phyloP scores from a whole-genome alignment of 2,329 filamentous ascomycete species.

The Aspergillus piperis region DNA sequence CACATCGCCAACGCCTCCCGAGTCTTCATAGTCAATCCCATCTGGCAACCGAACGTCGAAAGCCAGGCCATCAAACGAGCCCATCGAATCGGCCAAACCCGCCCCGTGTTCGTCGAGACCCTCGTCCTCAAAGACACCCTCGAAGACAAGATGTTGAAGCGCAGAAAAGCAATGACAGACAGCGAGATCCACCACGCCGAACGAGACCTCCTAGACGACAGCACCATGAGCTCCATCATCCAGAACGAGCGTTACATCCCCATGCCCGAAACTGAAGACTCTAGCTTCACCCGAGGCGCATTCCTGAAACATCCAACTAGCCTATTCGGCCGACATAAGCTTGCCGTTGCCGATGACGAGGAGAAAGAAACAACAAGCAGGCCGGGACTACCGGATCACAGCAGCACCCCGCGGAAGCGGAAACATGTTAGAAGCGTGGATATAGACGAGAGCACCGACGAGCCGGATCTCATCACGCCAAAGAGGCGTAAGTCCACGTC shows the following conservation, averaged over 20 bases:
- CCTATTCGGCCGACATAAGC: slow-evolving; percentile 42
- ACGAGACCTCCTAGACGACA: slow-evolving; percentile 61
- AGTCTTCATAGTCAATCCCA: slow-evolving; percentile 86
- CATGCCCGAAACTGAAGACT: slow-evolving; percentile 35
- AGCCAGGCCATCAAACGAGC: slow-evolving; percentile 90
- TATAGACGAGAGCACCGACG: slow-evolving; percentile 4
- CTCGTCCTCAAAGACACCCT: slow-evolving; percentile 77
- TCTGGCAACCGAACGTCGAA: slow-evolving; percentile 80
- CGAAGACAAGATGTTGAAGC: slow-evolving; percentile 78
- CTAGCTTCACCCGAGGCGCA: slow-evolving; percentile 22
- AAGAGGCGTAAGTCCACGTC: slow-evolving; percentile 20
- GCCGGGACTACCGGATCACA: background rate
- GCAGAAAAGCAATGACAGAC: slow-evolving; percentile 73
- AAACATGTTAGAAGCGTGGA: slow-evolving; percentile 1
- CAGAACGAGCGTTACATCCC: slow-evolving; percentile 56
- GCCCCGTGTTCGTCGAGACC: slow-evolving; percentile 80
- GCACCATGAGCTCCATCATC: slow-evolving; percentile 60
- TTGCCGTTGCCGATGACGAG: slow-evolving; percentile 38
- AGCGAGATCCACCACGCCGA: slow-evolving; percentile 56
- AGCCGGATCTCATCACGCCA: slow-evolving; percentile 13
- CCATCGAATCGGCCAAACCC: slow-evolving; percentile 80
- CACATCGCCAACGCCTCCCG: slow-evolving; percentile 81
- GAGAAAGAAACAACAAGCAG: background rate
- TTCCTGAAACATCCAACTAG: slow-evolving; percentile 32
- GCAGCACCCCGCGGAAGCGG: slow-evolving; percentile 14